These are phyloP conservation scores for Heterobasidion occidentale DNA, from an alignment of 1,284 basidiomycete species.

Conservation along the genomic window DNA sequence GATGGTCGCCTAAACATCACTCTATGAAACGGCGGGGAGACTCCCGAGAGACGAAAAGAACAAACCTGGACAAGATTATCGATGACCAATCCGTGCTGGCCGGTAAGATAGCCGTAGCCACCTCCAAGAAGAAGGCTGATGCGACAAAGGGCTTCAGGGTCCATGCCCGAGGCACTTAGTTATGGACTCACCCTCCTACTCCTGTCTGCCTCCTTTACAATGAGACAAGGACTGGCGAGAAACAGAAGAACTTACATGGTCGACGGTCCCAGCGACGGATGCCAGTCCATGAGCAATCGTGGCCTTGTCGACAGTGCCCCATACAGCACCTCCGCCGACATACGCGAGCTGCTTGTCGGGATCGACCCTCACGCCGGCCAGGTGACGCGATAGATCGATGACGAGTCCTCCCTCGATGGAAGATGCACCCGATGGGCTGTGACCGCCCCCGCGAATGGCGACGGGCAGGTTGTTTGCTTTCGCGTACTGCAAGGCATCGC, in stretches of 20 bases:
- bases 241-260: constrained; percentile 31
- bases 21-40: neutral
- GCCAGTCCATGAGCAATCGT: constrained; percentile 40
- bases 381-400: constrained; percentile 43
- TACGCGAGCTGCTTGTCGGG: constrained; percentile 30
- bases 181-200: constrained; percentile 35
- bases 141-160: neutral
- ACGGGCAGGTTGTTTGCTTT: constrained; percentile 18
- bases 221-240: neutral
- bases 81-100: constrained; percentile 41
- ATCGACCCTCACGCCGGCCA: constrained; percentile 37
- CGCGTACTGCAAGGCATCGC: constrained; percentile 23
- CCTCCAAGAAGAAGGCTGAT: constrained; percentile 46
- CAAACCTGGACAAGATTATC: constrained; percentile 46
- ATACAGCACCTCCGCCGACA: constrained; percentile 46
- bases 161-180: neutral
- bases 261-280: constrained; percentile 45
- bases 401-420: constrained; percentile 46
- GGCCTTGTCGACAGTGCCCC: constrained; percentile 41
- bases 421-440: constrained; percentile 38
- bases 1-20: constrained; percentile 32
- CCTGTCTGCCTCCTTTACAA: constrained; percentile 32
- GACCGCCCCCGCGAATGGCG: constrained; percentile 29
- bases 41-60: neutral
- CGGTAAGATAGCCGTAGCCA: constrained; percentile 48